Evolutionary conservation across 192 early-diverging fungal genomes (phyloP), one percentile per base, ranked within the genome.

Genomic region (Tieghemiomyces parasiticus): DNA sequence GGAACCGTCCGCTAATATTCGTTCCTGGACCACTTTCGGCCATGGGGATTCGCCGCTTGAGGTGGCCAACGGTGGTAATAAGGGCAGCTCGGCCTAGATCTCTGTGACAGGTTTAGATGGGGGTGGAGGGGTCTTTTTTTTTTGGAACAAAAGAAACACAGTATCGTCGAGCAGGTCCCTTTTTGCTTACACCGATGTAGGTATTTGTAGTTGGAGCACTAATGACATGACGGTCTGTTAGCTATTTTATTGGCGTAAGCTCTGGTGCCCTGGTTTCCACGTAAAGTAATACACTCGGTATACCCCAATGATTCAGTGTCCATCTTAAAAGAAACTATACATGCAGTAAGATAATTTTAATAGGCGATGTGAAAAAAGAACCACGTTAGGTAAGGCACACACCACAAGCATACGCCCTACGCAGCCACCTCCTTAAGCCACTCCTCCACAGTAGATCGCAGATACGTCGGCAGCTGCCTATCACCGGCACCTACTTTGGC

Each of bases 11-110:
- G 69, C 68, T 22, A 72, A 81, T 29, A 66, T 87, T 33, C 78
- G 68, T 48, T 74, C 69, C 58, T 86, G 86, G 83, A 93, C 91
- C 6, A 92, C 91, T 0, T 93, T 93, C 75, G 75, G 75, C n/a
- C 44, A 35, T 4, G 71, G 65, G 32, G 81, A 60, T 38, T 60
- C 59, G 2, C 49, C 59, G 1, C 16, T 51, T 16, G 19, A 31
- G 1, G 28, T 60, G 16, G 29, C n/a, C 54, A 26, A 56, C 26
- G 48, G 48, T 13, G n/a, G n/a, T n/a, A n/a, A n/a, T n/a, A n/a
- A n/a, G n/a, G n/a, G n/a, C n/a, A n/a, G n/a, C n/a, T n/a, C n/a
- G n/a, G n/a, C n/a, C n/a, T n/a, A n/a, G n/a, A n/a, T n/a, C n/a
- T n/a, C n/a, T n/a, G n/a, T n/a, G n/a, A n/a, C n/a, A n/a, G n/a